phyloP scores from a whole-genome alignment of 2,329 filamentous ascomycete genomes.

The Macrophomina phaseolina region DNA sequence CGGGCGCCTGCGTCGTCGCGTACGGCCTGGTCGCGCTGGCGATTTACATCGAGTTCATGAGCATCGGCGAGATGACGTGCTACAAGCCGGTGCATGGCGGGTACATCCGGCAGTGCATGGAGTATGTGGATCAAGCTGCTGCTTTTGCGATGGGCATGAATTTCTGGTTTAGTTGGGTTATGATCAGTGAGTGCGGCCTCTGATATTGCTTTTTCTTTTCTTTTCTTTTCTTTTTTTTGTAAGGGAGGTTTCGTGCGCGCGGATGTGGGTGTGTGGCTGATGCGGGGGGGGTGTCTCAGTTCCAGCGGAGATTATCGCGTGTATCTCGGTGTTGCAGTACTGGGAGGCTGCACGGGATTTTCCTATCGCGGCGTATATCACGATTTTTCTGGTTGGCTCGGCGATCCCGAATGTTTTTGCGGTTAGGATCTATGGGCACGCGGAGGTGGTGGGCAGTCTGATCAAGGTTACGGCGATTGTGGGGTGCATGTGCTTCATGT shows the following conservation, averaged over 20 bases:
- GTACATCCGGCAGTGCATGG: neutral
- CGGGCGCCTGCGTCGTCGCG: slow-evolving; percentile 41
- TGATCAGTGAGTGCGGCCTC: slow-evolving; percentile 31
- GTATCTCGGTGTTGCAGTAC: slow-evolving; percentile 32
- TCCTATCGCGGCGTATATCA: slow-evolving; percentile 52
- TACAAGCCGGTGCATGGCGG: slow-evolving; percentile 28
- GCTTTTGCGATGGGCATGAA: slow-evolving; percentile 44
- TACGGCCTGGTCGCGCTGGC: slow-evolving; percentile 35
- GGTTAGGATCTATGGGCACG: slow-evolving; percentile 56
- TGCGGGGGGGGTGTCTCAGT: slow-evolving; percentile 2
- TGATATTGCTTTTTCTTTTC: slow-evolving; percentile 6
- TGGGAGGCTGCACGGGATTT: slow-evolving; percentile 40
- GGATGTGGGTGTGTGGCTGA: no score
- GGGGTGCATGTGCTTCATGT: slow-evolving; percentile 30
- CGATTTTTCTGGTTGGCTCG: slow-evolving; percentile 54
- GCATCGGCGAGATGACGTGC: slow-evolving; percentile 30
- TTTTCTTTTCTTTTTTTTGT: slow-evolving; percentile 21
- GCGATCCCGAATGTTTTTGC: slow-evolving; percentile 48
- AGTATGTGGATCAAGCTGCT: slow-evolving; percentile 33
- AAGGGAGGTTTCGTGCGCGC: no score
- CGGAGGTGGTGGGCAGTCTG: slow-evolving; percentile 53
- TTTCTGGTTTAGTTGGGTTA: slow-evolving; percentile 45
- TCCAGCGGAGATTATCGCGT: slow-evolving; percentile 29
- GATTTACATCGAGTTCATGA: slow-evolving; percentile 24
- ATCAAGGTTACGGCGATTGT: slow-evolving; percentile 31